Conservation (phyloP, 1,284 basidiomycete species). For the Paramarasmius palmivorus region DNA sequence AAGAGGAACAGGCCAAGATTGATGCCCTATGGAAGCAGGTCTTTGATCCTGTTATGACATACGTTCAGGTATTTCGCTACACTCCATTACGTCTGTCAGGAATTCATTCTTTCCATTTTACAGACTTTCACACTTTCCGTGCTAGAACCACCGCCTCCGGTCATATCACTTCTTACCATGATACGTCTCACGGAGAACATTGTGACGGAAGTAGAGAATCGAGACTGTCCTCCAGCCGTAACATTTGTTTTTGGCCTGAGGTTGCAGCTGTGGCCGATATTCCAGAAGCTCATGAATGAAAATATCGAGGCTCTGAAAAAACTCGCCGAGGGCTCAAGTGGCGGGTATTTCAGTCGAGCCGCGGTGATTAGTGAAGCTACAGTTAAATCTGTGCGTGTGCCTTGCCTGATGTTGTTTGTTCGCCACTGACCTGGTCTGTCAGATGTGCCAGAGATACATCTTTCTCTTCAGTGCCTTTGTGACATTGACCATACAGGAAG, state of each 20-base stretch:
- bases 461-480: slow-evolving; percentile 80
- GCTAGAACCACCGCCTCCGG: slow-evolving; percentile 70
- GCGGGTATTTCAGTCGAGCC: slow-evolving; percentile 67
- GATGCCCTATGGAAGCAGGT: slow-evolving; percentile 86
- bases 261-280: slow-evolving; percentile 87
- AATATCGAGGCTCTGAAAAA: slow-evolving; percentile 81
- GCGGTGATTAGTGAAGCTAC: slow-evolving; percentile 68
- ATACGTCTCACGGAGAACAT: slow-evolving; percentile 85
- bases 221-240: slow-evolving; percentile 78
- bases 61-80: slow-evolving; percentile 61
- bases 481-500: slow-evolving; percentile 76
- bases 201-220: slow-evolving; percentile 69
- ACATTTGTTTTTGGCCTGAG: slow-evolving; percentile 78
- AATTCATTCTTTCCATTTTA: slow-evolving; percentile 12
- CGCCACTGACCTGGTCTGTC: slow-evolving; percentile 8
- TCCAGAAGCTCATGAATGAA: slow-evolving; percentile 86
- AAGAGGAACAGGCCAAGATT: slow-evolving; percentile 59
- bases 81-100: background rate
- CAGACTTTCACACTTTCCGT: slow-evolving; percentile 69
- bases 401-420: background rate
- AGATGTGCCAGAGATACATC: slow-evolving; percentile 70
- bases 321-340: slow-evolving; percentile 67
- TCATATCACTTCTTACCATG: slow-evolving; percentile 80
- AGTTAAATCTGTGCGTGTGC: slow-evolving; percentile 58
- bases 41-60: slow-evolving; percentile 86